Percentiles rank a stretch among this genome's conserved stretches.
Conservation (phyloP, 768 basidiomycete species). For the Dictyophora rubrovolvata region DNA sequence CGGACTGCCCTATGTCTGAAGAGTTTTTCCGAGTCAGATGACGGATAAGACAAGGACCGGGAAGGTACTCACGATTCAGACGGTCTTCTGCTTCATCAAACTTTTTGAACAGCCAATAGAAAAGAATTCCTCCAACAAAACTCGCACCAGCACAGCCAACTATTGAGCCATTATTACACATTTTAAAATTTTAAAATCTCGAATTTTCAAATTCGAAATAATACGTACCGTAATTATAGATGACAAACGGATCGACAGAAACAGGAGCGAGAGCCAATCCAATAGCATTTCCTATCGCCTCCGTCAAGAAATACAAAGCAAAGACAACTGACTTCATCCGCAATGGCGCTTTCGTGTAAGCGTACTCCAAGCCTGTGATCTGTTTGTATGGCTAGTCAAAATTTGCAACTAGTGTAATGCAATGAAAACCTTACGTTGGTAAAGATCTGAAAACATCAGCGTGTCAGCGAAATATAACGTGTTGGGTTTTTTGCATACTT, state of each 20-base stretch:
- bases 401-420: neutral
- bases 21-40: neutral
- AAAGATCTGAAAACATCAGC: neutral
- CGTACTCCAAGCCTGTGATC: constrained; percentile 8
- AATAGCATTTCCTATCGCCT: constrained; percentile 6
- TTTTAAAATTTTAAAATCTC: neutral
- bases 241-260: constrained; percentile 8
- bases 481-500: neutral
- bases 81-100: constrained; percentile 2
- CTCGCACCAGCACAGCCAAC: constrained; percentile 6
- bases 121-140: constrained; percentile 6
- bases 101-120: constrained; percentile 5
- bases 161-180: neutral
- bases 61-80: neutral
- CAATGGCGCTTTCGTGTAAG: constrained; percentile 3
- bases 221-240: constrained; percentile 8
- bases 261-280: constrained; percentile 5
- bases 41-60: neutral
- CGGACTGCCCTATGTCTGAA: constrained; percentile 3
- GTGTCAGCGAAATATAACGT: neutral
- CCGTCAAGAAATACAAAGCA: constrained; percentile 2
- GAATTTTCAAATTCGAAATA: too few species aligned
- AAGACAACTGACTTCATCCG: constrained; percentile 8
- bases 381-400: neutral
- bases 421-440: neutral